Percentiles rank a stretch among this genome's conserved stretches.
phyloP scores from a whole-genome alignment of 2,329 filamentous ascomycete species.

The Venturia carpophila region DNA sequence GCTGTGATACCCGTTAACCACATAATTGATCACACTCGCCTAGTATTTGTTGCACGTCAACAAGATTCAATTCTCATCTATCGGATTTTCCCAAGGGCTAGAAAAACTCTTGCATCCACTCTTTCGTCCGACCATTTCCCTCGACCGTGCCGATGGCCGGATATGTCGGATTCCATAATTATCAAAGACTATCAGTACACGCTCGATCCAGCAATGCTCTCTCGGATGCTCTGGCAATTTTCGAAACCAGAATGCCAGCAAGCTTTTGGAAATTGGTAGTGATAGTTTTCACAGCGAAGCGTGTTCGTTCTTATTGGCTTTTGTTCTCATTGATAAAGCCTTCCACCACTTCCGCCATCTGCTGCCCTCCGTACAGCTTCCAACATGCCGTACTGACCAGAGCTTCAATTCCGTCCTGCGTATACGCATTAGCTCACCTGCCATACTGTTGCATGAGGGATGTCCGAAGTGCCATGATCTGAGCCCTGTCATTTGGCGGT shows the following conservation, averaged over 20 bases:
- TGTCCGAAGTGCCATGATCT: slow-evolving; percentile 65
- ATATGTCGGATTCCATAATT: neutral
- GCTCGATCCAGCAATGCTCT: neutral
- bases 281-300: too few relatives aligned
- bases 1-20: too few relatives aligned
- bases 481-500: slow-evolving; percentile 64
- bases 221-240: neutral
- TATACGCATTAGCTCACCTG: neutral
- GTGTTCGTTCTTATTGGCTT: too few relatives aligned
- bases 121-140: neutral
- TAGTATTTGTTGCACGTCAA: too few relatives aligned
- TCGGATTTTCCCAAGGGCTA: too few relatives aligned
- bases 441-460: neutral
- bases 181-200: neutral
- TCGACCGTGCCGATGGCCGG: neutral
- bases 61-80: too few relatives aligned
- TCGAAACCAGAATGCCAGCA: neutral
- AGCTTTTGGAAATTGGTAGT: neutral
- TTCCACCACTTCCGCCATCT: too few relatives aligned
- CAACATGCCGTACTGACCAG: too few relatives aligned
- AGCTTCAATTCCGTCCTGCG: too few relatives aligned
- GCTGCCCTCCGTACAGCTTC: too few relatives aligned
- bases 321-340: too few relatives aligned
- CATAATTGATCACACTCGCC: too few relatives aligned
- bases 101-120: neutral